A percentile compares a stretch with the other conserved stretches of the same genome.
These are phyloP conservation scores for Aspergillus kassunensis DNA, from an alignment of 495 filamentous ascomycete genomes.

Conservation along the genomic window DNA sequence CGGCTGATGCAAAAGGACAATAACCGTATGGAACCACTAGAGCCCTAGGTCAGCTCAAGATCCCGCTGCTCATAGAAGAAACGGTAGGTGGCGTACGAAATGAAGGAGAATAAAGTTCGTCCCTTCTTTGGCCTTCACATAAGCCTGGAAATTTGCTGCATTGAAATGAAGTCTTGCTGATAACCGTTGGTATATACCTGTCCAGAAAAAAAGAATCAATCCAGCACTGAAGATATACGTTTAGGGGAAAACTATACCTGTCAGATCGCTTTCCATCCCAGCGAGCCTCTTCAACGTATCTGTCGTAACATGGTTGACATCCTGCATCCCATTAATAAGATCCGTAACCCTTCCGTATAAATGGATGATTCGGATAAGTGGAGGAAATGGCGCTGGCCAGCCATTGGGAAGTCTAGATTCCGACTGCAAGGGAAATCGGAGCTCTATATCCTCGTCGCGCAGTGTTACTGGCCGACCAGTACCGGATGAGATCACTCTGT, in stretches of 20 bases:
- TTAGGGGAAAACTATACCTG: constrained; percentile 25
- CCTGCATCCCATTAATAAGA: constrained; percentile 75
- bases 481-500: constrained; percentile 79
- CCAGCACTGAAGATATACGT: neutral
- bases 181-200: constrained; percentile 68
- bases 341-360: constrained; percentile 80
- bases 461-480: constrained; percentile 77
- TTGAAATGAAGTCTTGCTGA: constrained; percentile 73
- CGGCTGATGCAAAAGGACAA: constrained; percentile 79
- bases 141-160: constrained; percentile 70
- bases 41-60: neutral
- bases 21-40: constrained; percentile 79
- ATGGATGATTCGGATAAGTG: constrained; percentile 75
- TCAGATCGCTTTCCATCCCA: constrained; percentile 72
- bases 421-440: constrained; percentile 63
- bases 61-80: neutral
- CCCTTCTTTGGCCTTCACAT: constrained; percentile 70
- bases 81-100: constrained; percentile 40
- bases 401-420: constrained; percentile 53
- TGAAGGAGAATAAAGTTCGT: constrained; percentile 84
- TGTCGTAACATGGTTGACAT: constrained; percentile 66
- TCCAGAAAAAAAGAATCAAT: neutral
- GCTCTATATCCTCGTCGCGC: constrained; percentile 75
- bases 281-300: constrained; percentile 65
- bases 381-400: constrained; percentile 74